These are phyloP conservation scores for Serendipita sp. DNA, from an alignment of 768 basidiomycete species.

Conservation along the genomic window DNA sequence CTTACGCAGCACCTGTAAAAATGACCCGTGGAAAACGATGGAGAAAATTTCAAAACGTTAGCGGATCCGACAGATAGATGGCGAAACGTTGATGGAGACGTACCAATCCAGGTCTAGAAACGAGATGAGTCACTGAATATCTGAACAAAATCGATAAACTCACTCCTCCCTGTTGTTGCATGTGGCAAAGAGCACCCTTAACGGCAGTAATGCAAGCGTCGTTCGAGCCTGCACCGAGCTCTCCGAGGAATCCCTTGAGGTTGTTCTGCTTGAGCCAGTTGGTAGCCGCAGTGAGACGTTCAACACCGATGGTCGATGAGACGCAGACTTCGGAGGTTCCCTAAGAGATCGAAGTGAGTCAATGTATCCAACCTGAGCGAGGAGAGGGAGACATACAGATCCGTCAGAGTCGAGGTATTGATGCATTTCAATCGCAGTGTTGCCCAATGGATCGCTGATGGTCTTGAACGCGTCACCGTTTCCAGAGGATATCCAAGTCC, in stretches of 20 bases:
- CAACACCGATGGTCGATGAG: slow-evolving; percentile 41
- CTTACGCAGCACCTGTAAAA: not conserved
- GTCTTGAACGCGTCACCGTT: slow-evolving; percentile 35
- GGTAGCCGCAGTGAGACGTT: slow-evolving; percentile 40
- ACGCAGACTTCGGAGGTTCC: slow-evolving; percentile 35
- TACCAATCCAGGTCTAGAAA: not conserved
- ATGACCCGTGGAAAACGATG: not conserved
- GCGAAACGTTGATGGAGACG: not conserved
- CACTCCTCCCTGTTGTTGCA: slow-evolving; percentile 35
- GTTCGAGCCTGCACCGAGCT: slow-evolving; percentile 23
- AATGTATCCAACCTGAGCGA: not conserved
- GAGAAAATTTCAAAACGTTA: not conserved
- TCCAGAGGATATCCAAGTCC: slow-evolving; percentile 45
- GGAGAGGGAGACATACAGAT: slow-evolving; percentile 17
- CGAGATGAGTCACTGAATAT: not conserved
- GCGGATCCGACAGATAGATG: not conserved
- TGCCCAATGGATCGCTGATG: slow-evolving; percentile 28
- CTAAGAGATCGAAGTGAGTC: not conserved
- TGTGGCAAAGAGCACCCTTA: slow-evolving; percentile 36
- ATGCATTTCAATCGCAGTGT: slow-evolving; percentile 37
- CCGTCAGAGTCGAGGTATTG: slow-evolving; percentile 55
- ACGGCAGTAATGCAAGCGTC: slow-evolving; percentile 22
- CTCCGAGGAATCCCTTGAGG: not conserved
- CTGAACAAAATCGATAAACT: not conserved
- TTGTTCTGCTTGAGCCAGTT: slow-evolving; percentile 30